Evolutionary conservation across 768 basidiomycete genomes (phyloP).

Genomic region (Aureoboletus auriporus): DNA sequence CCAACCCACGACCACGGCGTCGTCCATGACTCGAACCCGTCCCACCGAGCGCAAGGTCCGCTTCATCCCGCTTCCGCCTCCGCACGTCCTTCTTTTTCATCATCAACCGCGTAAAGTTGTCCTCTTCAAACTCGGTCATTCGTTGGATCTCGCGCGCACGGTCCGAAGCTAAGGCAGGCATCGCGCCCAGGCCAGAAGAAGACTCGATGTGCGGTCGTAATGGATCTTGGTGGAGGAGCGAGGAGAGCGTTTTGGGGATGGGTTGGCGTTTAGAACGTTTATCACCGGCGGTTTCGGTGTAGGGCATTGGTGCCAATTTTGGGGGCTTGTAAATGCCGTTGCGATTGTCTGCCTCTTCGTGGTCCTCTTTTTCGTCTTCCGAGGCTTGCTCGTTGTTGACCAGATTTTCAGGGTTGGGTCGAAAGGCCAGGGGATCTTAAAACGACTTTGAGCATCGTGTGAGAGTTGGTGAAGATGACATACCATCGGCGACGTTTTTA

Average conservation of each 20-base stretch:
- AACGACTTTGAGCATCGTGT: not conserved
- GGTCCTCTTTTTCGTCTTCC: conserved; percentile 28
- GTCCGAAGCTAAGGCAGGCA: conserved; percentile 49
- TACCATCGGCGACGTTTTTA: conserved; percentile 55
- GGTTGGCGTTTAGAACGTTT: conserved; percentile 47
- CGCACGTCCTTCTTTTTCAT: conserved; percentile 86
- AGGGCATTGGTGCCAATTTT: conserved; percentile 85
- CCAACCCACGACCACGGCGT: conserved; percentile 63
- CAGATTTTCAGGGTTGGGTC: conserved; percentile 82
- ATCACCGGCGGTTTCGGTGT: conserved; percentile 54
- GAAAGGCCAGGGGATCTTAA: conserved; percentile 87
- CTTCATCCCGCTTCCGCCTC: conserved; percentile 75
- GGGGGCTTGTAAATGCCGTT: conserved; percentile 80
- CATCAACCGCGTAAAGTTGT: conserved; percentile 86
- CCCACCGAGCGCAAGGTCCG: conserved; percentile 82
- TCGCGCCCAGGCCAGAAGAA: conserved; percentile 65
- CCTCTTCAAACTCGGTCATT: conserved; percentile 89
- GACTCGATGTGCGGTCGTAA: conserved; percentile 67
- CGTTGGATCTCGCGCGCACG: conserved; percentile 78
- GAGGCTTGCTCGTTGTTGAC: conserved; percentile 37
- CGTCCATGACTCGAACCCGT: conserved; percentile 53
- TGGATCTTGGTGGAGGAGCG: conserved; percentile 48
- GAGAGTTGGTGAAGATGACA: conserved; percentile 9
- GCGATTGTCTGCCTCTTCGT: conserved; percentile 17
- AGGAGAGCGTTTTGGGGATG: conserved; percentile 60